phyloP scores from a whole-genome alignment of 163 green algal genomes.

The Scenedesmus sp. region DNA sequence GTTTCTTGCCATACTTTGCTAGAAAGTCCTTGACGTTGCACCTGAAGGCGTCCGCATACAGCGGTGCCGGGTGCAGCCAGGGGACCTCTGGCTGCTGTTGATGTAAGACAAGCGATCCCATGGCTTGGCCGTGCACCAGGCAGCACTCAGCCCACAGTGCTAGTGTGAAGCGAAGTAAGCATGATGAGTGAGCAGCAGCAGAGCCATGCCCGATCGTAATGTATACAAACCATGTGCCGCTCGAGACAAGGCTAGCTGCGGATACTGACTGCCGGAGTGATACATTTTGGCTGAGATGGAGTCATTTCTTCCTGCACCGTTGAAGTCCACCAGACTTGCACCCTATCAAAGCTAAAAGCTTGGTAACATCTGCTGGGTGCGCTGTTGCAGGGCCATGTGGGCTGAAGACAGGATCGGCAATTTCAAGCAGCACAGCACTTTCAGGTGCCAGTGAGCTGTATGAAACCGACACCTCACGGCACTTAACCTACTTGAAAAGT shows the following conservation, averaged over 20 bases:
- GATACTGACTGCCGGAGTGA: neutral
- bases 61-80: conserved; percentile 2
- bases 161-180: neutral
- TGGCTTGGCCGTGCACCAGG: neutral
- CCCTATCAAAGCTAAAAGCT: neutral
- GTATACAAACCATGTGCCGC: neutral
- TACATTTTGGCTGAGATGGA: neutral
- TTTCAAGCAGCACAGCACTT: neutral
- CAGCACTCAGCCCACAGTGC: neutral
- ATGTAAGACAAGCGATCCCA: conserved; percentile 1
- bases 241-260: neutral
- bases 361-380: neutral
- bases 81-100: neutral
- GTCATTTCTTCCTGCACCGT: neutral
- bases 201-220: neutral
- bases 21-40: conserved; percentile 49
- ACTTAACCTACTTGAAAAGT: neutral
- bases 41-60: conserved; percentile 32
- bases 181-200: neutral
- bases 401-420: neutral
- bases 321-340: neutral
- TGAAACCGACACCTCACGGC: neutral
- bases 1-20: neutral
- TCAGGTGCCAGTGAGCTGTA: neutral
- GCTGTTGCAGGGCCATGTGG: neutral